A percentile compares a stretch with the other conserved stretches of the same genome.
These are phyloP conservation scores for Cucumis variabilis DNA, from an alignment of 331 rosid genomes.

Conservation along the genomic window DNA sequence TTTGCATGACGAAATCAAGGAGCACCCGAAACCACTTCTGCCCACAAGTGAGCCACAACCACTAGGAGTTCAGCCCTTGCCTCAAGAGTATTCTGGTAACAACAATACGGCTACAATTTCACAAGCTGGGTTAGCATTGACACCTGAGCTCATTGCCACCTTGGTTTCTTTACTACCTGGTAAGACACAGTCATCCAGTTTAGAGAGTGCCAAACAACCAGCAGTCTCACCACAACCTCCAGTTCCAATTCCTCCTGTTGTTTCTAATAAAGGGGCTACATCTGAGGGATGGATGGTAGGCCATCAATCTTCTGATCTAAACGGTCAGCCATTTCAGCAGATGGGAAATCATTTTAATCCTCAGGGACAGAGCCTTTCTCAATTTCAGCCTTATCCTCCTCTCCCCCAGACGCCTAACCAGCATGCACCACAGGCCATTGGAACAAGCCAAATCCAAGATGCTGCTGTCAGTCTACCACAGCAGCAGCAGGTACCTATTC, in stretches of 20 bases:
- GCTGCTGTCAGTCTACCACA: slow-evolving; percentile 48
- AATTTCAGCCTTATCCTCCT: slow-evolving; percentile 72
- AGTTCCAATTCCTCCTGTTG: slow-evolving; percentile 53
- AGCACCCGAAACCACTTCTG: slow-evolving; percentile 56
- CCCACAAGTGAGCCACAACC: slow-evolving; percentile 50
- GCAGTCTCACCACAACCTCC: slow-evolving; percentile 64
- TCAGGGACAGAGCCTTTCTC: slow-evolving; percentile 50
- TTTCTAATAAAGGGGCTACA: slow-evolving; percentile 52
- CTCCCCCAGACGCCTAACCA: slow-evolving; percentile 54
- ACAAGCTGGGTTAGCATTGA: slow-evolving; percentile 77
- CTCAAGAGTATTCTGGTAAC: slow-evolving; percentile 55
- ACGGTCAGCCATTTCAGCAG: slow-evolving; percentile 62
- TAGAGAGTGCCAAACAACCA: slow-evolving; percentile 55
- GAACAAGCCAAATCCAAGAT: slow-evolving; percentile 65
- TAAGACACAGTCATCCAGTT: slow-evolving; percentile 60
- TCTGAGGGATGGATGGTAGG: slow-evolving; percentile 77
- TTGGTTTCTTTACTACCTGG: slow-evolving; percentile 76
- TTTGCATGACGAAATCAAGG: slow-evolving; percentile 66
- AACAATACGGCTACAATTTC: slow-evolving; percentile 51
- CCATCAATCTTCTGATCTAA: slow-evolving; percentile 60
- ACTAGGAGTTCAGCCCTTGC: slow-evolving; percentile 54
- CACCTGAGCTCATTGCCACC: slow-evolving; percentile 93
- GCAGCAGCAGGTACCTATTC: slow-evolving; percentile 46
- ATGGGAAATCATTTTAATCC: slow-evolving; percentile 60
- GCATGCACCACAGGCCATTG: slow-evolving; percentile 48